phyloP scores from a whole-genome alignment of 2,329 filamentous ascomycete species.

The Penicillium sp. region DNA sequence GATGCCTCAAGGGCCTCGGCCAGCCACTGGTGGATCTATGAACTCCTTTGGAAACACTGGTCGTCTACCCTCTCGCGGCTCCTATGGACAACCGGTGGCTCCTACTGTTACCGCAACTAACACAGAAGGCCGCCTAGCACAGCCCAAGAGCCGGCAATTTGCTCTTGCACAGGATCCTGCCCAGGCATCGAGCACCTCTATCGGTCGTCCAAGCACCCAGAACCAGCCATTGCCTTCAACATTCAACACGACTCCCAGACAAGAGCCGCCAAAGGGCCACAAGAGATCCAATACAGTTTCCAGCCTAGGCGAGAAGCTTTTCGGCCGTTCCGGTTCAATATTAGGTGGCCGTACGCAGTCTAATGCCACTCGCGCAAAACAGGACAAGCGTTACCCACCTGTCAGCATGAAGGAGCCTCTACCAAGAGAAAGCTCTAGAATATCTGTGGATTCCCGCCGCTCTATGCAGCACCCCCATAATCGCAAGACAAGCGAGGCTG shows the following conservation, averaged over 20 bases:
- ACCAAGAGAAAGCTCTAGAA: constrained; percentile 57
- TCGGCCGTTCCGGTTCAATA: constrained; percentile 78
- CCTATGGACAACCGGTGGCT: constrained; percentile 84
- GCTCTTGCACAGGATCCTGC: constrained; percentile 59
- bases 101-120: constrained; percentile 86
- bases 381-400: constrained; percentile 74
- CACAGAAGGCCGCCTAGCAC: constrained; percentile 83
- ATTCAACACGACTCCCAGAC: constrained; percentile 56
- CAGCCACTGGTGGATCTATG: constrained; percentile 79
- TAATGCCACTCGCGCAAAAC: constrained; percentile 44
- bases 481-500: constrained; percentile 69
- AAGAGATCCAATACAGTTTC: constrained; percentile 73
- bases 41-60: constrained; percentile 56
- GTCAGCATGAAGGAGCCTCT: constrained; percentile 82
- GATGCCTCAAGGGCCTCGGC: constrained; percentile 55
- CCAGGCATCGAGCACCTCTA: constrained; percentile 52
- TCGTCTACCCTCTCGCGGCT: constrained; percentile 69
- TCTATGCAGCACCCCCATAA: constrained; percentile 68
- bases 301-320: constrained; percentile 77
- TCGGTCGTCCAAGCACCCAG: constrained; percentile 60
- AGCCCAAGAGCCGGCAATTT: constrained; percentile 69
- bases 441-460: constrained; percentile 71
- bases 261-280: constrained; percentile 53
- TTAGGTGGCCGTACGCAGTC: constrained; percentile 59
- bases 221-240: constrained; percentile 57